Evolutionary conservation across 2,329 filamentous ascomycete genomes (phyloP), one percentile per base, ranked within the genome.

Genomic region (Aspergillus tamarii): DNA sequence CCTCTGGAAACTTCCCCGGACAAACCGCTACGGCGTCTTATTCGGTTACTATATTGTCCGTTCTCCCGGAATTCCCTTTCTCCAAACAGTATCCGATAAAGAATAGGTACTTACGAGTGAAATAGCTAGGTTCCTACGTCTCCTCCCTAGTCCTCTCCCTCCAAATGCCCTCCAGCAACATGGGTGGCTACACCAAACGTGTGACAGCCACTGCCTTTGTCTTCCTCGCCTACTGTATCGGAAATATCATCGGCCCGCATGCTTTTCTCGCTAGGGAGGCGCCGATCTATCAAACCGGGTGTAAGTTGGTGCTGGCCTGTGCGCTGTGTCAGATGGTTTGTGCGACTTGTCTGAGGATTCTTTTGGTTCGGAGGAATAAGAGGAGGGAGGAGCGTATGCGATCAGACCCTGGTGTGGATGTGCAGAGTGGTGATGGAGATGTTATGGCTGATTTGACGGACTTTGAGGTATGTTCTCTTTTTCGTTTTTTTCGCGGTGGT

Each of bases 141-240:
- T 78, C 81, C 0, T 83, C 83, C 1, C 72, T 87, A 9, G 84
- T 87, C 0, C 75, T 87, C 0, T 83, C 84, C 0, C 76, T 87
- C 36, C 85, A 75, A 43, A 73, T 75, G 72, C 73, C 70, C 12
- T 68, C 69, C 19, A 72, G 69, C 16, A 84, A 84, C 64, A 75
- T 82, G 5, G 81, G 79, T 23, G 82, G 83, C 1, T 83, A 84
- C 65, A 82, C 82, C 1, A 84, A 84, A 69, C 83, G 83, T 58
- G 80, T 80, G 19, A 83, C 82, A 0, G 76, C 78, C 23, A 81
- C 80, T 11, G 83, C 81, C 0, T 59, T 84, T 14, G 78, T 82
- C 1, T 79, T 83, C 41, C 68, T 83, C 19, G 76, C 78, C 1
- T 83, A 81, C 67, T 79, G 77, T 39, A 69, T 77, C 2, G 80